phyloP scores from a whole-genome alignment of 495 filamentous ascomycete genomes.

The Cercophora samala region DNA sequence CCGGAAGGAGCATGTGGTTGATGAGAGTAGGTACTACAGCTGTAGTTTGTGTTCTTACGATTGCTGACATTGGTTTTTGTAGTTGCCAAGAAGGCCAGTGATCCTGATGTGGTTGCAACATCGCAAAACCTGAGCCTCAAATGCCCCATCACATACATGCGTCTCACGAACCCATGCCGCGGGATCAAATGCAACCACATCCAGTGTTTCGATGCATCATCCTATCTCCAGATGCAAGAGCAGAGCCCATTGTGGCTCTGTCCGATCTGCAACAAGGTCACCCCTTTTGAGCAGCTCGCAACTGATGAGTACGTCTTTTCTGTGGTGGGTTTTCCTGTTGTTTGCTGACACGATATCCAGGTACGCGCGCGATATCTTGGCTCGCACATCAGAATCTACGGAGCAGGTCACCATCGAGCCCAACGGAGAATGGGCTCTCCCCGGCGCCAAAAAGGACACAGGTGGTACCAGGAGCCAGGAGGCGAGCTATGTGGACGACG shows the following conservation, averaged over 20 bases:
- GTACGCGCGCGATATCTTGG: constrained; percentile 85
- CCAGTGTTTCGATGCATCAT: constrained; percentile 92
- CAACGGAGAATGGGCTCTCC: constrained; percentile 70
- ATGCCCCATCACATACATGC: constrained; percentile 82
- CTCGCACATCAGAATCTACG: constrained; percentile 59
- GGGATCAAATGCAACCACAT: constrained; percentile 80
- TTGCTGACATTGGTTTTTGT: constrained; percentile 13
- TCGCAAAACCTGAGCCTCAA: constrained; percentile 86
- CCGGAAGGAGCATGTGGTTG: constrained; percentile 72
- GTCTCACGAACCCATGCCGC: constrained; percentile 76
- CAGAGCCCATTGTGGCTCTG: constrained; percentile 95
- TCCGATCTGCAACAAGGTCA: constrained; percentile 82
- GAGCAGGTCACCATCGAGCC: constrained; percentile 91
- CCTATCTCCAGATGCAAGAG: constrained; percentile 89
- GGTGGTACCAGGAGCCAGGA: constrained; percentile 14
- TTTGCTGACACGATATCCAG: constrained; percentile 38
- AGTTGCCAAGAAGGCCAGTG: constrained; percentile 80
- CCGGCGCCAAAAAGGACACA: constrained; percentile 32
- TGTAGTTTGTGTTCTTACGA: constrained; percentile 19
- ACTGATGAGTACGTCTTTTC: constrained; percentile 72
- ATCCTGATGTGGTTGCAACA: constrained; percentile 83
- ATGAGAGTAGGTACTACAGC: constrained; percentile 66
- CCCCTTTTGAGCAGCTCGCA: constrained; percentile 74
- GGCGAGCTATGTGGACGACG: constrained; percentile 50
- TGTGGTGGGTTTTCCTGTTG: neutral